Conservation (phyloP, 2,329 filamentous ascomycete species). For the Monosporascus sp. region DNA sequence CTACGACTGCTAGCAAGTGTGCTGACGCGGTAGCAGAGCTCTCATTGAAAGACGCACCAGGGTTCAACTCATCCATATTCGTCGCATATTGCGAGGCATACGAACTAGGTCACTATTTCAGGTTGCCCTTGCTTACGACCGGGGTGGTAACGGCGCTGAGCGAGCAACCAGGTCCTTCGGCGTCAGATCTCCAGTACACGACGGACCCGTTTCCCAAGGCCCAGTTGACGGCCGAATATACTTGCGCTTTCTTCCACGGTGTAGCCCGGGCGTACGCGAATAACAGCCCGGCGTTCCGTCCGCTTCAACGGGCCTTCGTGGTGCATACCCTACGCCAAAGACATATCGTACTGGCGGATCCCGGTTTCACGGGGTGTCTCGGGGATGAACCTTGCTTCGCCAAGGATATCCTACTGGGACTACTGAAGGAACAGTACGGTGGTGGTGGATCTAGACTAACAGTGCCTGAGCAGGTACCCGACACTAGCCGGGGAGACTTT, state of each 20-base stretch:
- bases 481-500: too few species aligned
- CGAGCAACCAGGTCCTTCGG: background rate
- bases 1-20: background rate
- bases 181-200: background rate
- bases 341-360: background rate
- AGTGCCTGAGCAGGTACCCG: too few species aligned
- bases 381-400: background rate
- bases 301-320: background rate
- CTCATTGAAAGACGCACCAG: background rate
- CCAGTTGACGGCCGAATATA: background rate
- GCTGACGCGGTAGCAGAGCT: background rate
- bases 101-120: background rate
- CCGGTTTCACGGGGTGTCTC: background rate
- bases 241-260: background rate
- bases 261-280: background rate
- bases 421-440: too few species aligned
- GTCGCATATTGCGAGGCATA: background rate
- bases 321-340: background rate
- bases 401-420: background rate
- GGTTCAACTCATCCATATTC: background rate
- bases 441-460: too few species aligned
- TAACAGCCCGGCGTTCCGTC: background rate
- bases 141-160: background rate
- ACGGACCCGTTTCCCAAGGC: too few species aligned
- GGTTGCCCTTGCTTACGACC: background rate